Evolutionary conservation across 352 stramenopile species (phyloP), one percentile per base, ranked within the genome.

Genomic region (Hyaloperonospora brassicae): DNA sequence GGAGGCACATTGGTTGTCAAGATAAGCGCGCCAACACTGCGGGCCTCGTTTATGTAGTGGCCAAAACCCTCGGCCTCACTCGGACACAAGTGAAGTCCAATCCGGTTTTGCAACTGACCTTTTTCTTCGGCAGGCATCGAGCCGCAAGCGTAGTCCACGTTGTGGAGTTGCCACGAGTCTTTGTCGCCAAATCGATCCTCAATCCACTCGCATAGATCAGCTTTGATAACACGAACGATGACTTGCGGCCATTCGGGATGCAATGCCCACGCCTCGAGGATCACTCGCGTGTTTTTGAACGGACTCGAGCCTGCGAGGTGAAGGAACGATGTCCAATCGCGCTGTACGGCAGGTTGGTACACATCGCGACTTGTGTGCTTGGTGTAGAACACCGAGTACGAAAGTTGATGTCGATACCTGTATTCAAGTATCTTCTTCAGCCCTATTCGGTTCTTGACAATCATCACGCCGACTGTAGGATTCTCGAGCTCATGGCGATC

Each of bases 31-130:
- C 76, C 80, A 9, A 75, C 70, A 50, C 80, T 88, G 24, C 83
- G 78, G 14, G 83, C 83, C 54, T 91, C 76, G 52, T 93, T 93
- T 58, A 93, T 90, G 49, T 89, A 89, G 59, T 93, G 83, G 30
- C 83, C 76, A 49, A 91, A 93, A 14, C 78, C 81, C 61, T 91
- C 81, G 10, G 73, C 86, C 57, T 86, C 76, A 44, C 76, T 89
- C 10, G 81, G 81, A 61, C 76, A 87, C 47, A 91, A 42, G 35
- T 91, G 81, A 44, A 91, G 63, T 13, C 81, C 81, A 48, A 91
- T 83, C 48, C 70, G 59, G 55, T 91, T 91, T 58, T 89, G 81
- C 55, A 89, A 68, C 27, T 61, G 67, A 40, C 73, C 73, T 49
- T 86, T 86, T 52, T 79, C 61, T 35, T 72, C 71, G 23, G 74